phyloP scores from a whole-genome alignment of 495 filamentous ascomycete species.

The Neurospora intermedia region DNA sequence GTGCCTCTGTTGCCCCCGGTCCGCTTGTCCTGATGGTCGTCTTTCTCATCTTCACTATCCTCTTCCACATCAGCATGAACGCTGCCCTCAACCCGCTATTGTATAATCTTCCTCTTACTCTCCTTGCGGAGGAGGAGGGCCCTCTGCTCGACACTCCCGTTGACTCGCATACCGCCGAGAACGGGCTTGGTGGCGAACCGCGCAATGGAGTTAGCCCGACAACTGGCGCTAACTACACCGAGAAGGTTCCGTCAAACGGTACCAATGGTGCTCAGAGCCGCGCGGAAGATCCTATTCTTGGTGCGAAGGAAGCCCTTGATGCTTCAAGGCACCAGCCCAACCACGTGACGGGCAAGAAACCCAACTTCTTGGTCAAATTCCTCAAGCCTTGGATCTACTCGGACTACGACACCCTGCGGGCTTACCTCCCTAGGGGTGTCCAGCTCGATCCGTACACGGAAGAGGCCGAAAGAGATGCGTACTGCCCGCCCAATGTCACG shows the following conservation, averaged over 20 bases:
- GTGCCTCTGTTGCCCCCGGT: slow-evolving; percentile 56
- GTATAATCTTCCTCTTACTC: slow-evolving; percentile 61
- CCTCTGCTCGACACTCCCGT: slow-evolving; percentile 28
- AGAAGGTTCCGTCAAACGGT: slow-evolving; percentile 22
- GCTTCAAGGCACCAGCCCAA: background rate
- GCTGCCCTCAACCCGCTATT: slow-evolving; percentile 67
- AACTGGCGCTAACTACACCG: slow-evolving; percentile 12
- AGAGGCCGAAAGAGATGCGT: slow-evolving; percentile 57
- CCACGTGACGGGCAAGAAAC: slow-evolving; percentile 20
- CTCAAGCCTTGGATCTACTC: slow-evolving; percentile 68
- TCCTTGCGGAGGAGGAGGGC: slow-evolving; percentile 51
- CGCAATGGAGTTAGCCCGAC: slow-evolving; percentile 8
- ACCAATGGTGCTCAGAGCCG: slow-evolving; percentile 16
- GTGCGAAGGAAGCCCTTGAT: slow-evolving; percentile 4
- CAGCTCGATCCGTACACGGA: slow-evolving; percentile 43
- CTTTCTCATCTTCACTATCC: slow-evolving; percentile 65
- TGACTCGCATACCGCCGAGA: slow-evolving; percentile 7
- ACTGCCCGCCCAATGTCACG: slow-evolving; percentile 62
- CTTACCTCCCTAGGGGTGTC: slow-evolving; percentile 52
- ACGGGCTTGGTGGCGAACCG: background rate
- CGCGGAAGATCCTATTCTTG: slow-evolving; percentile 14
- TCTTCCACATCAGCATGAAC: slow-evolving; percentile 80
- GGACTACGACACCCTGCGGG: slow-evolving; percentile 61
- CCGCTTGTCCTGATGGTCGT: slow-evolving; percentile 77
- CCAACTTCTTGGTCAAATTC: slow-evolving; percentile 51